Percentiles rank a stretch among this genome's conserved stretches.
phyloP scores from a whole-genome alignment of 78 protist species.

The Dictyostelium citrinum region DNA sequence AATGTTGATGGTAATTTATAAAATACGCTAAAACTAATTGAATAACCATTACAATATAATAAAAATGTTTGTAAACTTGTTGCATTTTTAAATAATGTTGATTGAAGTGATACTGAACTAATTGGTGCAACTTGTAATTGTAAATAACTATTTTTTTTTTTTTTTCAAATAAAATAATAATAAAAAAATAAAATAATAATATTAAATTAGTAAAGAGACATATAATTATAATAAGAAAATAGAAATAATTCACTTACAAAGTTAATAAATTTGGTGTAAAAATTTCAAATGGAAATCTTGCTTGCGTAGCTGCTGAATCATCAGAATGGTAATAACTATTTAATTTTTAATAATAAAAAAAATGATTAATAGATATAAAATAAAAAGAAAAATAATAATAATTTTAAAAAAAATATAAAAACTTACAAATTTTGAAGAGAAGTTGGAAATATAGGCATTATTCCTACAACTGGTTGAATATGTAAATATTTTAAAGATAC shows the following conservation, averaged over 20 bases:
- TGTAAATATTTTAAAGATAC: neutral
- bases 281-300: slow-evolving; percentile 5
- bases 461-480: neutral
- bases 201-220: too few relatives aligned
- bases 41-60: neutral
- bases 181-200: neutral
- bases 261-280: neutral
- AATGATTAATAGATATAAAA: neutral
- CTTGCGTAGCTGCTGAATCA: neutral
- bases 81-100: neutral
- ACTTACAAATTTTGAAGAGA: neutral
- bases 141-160: neutral
- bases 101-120: neutral
- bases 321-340: neutral
- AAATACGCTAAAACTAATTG: neutral
- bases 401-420: neutral
- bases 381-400: neutral
- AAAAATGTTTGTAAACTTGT: neutral
- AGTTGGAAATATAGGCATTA: neutral
- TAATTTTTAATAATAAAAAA: neutral
- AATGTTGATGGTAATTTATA: slow-evolving; percentile 6
- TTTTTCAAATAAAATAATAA: neutral
- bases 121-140: neutral
- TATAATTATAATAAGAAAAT: too few relatives aligned
- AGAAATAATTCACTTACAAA: neutral